Evolutionary conservation across 441 rosid species (phyloP).

Genomic region (Francoa sonchifolia): DNA sequence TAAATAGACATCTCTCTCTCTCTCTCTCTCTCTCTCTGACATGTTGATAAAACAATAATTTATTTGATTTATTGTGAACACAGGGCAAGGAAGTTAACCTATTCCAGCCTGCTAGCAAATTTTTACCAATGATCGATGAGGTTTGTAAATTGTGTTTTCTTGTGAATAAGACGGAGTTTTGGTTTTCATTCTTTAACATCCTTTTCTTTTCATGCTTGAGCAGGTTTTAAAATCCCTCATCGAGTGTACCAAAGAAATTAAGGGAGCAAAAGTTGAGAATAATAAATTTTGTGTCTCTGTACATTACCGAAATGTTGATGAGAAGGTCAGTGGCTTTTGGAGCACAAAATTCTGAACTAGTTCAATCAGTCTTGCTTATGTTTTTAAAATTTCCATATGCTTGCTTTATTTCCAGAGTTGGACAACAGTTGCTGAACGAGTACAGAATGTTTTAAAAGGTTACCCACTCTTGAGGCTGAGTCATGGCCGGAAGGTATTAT

Average conservation of each 20-base stretch:
- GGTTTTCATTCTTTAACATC: constrained; percentile 3
- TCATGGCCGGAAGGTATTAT: constrained; percentile 83
- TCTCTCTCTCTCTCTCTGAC: not conserved
- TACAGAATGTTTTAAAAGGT: constrained; percentile 38
- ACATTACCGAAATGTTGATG: constrained; percentile 87
- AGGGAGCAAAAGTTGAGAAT: constrained; percentile 73
- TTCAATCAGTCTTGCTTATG: not conserved
- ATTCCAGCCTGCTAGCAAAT: constrained; percentile 92
- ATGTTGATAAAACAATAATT: constrained; percentile 3
- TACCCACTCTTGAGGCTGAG: constrained; percentile 65
- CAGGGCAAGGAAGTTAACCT: constrained; percentile 69
- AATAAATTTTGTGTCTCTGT: constrained; percentile 90
- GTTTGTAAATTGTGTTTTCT: constrained; percentile 20
- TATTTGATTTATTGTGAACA: constrained; percentile 8
- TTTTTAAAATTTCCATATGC: constrained; percentile 1
- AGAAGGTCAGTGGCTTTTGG: constrained; percentile 30
- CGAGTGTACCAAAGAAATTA: constrained; percentile 46
- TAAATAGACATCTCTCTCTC: no score
- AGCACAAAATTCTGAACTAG: constrained; percentile 4
- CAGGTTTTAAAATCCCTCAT: constrained; percentile 63
- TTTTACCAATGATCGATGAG: constrained; percentile 70
- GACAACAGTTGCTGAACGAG: constrained; percentile 49
- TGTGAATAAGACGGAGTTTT: not conserved
- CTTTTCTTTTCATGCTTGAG: constrained; percentile 6
- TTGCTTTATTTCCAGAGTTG: constrained; percentile 43